Evolutionary conservation across 768 basidiomycete genomes (phyloP), one percentile per base, ranked within the genome.

Genomic region (Rhodosporidiobolus odoratus): DNA sequence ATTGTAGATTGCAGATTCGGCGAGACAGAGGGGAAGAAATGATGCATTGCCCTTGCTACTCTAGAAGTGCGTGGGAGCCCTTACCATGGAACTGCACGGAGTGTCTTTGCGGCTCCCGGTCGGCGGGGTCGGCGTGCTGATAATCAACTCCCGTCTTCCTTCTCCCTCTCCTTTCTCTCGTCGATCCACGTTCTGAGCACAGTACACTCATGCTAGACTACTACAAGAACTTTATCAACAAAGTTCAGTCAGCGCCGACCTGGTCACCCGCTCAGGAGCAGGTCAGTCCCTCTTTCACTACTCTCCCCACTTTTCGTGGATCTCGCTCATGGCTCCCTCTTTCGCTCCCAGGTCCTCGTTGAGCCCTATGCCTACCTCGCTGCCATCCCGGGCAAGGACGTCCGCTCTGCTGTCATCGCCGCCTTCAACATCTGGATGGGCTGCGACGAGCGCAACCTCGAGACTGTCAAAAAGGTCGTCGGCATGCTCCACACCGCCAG

Each of bases 401-500:
- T 98, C 71, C 87, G 96, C 17, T 83, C 87, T 0, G 85, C 87
- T 75, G 84, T 99, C 77, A 91, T 95, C 71, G 89, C 88, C 61
- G 92, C 95, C 0, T 98, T 98, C 85, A 95, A 98, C 75, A 45
- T 81, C 2, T 99, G 96, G 96, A 85, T 98, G 21, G 78, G 87
- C 12, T 92, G 98, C 3, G 89, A 91, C 0, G 78, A 81, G 35
- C 84, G 85, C 34, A 88, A 88, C 78, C 84, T 96, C 25, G 78
- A 79, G 35, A 82, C 89, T 52, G 92, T 99, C 69, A 84, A 87
- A 4, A 84, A 84, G 72, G 85, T 99, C 62, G 90, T 99, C 41
- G 87, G 87, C 77, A 97, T 95, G 92, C 83, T 98, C 27, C 96
- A 99, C 75, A 92, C 88, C 62, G 93, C 94, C 8, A 92, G 91